Evolutionary conservation across 2,329 filamentous ascomycete genomes (phyloP).

Genomic region (Botrytis fragariae): DNA sequence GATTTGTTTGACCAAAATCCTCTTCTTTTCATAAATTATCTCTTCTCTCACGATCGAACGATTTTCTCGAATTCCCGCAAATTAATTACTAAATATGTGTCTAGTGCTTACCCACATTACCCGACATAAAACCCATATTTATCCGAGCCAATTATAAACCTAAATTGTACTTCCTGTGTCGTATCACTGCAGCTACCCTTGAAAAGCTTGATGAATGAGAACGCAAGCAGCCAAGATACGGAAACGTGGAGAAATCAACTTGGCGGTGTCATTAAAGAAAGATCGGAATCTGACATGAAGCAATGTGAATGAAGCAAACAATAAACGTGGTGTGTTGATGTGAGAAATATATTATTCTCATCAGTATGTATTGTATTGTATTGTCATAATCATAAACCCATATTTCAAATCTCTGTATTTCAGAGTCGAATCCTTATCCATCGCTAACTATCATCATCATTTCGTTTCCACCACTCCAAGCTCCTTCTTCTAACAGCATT

Average conservation of each 20-base stretch:
- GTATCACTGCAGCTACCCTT: not conserved
- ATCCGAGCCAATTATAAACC: not conserved
- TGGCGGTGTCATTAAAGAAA: not conserved
- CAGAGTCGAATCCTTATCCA: constrained; percentile 11
- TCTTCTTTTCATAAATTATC: not conserved
- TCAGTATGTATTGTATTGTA: not conserved
- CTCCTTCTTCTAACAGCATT: constrained; percentile 21
- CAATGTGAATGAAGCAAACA: not conserved
- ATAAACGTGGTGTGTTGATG: not conserved
- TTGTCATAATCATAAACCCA: constrained; percentile 6
- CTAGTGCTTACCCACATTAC: not conserved
- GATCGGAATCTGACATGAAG: not conserved
- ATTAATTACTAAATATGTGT: not conserved
- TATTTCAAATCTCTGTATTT: not conserved
- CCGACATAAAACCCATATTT: not conserved
- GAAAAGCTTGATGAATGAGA: not conserved
- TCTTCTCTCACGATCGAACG: not conserved
- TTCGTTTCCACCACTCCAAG: not conserved
- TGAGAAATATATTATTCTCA: not conserved
- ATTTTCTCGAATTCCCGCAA: not conserved
- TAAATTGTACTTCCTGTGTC: not conserved
- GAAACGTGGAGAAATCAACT: constrained; percentile 11
- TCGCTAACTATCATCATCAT: not conserved
- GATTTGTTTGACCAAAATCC: not conserved
- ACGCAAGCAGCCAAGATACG: not conserved